Evolutionary conservation across 1,139 yeast genomes (phyloP).

Genomic region (Geotrichum aggregatum): DNA sequence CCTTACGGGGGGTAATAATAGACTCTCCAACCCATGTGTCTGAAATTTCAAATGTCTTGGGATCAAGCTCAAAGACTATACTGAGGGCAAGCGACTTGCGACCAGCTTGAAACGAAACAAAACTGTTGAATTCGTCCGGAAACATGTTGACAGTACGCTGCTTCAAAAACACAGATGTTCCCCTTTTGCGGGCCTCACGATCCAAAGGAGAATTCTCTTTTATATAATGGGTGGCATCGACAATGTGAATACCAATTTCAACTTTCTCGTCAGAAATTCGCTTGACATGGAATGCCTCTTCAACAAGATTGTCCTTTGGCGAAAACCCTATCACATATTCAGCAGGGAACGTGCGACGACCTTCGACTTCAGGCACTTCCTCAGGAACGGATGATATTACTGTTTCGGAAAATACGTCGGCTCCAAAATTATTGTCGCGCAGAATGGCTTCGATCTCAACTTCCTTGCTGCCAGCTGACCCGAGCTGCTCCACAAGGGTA

Average conservation of each 20-base stretch:
- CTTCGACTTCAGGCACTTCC: slow-evolving; percentile 37
- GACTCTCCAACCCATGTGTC: slow-evolving; percentile 78
- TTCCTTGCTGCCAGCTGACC: slow-evolving; percentile 68
- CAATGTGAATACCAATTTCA: slow-evolving; percentile 73
- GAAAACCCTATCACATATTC: slow-evolving; percentile 67
- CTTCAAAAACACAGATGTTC: slow-evolving; percentile 85
- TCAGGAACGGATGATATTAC: slow-evolving; percentile 37
- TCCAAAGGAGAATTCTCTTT: slow-evolving; percentile 76
- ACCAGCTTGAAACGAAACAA: slow-evolving; percentile 60
- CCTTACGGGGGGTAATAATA: slow-evolving; percentile 50
- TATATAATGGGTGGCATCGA: slow-evolving; percentile 71
- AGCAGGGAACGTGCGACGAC: slow-evolving; percentile 55
- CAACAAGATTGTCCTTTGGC: slow-evolving; percentile 57
- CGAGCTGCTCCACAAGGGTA: slow-evolving; percentile 81
- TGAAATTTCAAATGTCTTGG: slow-evolving; percentile 66
- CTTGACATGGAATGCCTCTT: slow-evolving; percentile 76
- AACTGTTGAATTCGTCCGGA: slow-evolving; percentile 59
- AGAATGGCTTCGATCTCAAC: slow-evolving; percentile 86
- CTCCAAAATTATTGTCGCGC: slow-evolving; percentile 86
- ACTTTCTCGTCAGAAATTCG: slow-evolving; percentile 55
- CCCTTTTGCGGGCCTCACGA: slow-evolving; percentile 85
- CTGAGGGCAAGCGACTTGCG: slow-evolving; percentile 65
- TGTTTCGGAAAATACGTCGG: slow-evolving; percentile 63
- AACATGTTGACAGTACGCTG: slow-evolving; percentile 67
- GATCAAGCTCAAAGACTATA: slow-evolving; percentile 76